Base-by-base conservation (phyloP, 352 stramenopile genomes). In the Globisporangium acanthophoron region DNA sequence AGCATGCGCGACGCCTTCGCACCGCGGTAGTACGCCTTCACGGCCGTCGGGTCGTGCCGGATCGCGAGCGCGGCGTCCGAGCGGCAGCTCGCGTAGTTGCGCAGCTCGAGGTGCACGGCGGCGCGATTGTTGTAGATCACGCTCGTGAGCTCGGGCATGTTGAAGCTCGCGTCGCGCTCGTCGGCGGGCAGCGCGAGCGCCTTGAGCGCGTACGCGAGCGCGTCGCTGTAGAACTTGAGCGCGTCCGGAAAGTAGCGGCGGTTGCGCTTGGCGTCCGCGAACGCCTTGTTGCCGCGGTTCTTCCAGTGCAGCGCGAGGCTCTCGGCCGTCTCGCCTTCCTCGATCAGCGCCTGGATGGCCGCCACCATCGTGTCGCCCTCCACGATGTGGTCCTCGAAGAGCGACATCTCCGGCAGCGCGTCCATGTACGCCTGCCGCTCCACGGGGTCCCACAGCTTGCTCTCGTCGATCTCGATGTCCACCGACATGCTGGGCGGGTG, bases 211-310 rank as follows among this genome's bases (percentile, higher is more conserved):
- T 90, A 93, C 33, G 66, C 76, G 21, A 95, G 65, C 29, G 76
- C 85, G 52, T 92, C 80, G 21, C 58, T 84, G 59, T 96, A 96
- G 64, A 88, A 91, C 64, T 90, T 71, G 40, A 93, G 66, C 15
- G 86, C 84, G 54, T 87, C 84, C 58, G 73, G 50, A 57, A 85
- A 94, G 71, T 96, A 92, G 29, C 66, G 66, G 52, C 70, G 64
- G 58, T 89, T 85, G 43, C 73, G 78, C 61, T 93, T 93, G 46
- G 66, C 86, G 64, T 89, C 75, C 29, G 71, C 58, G 61, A 94
- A 92, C 69, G 89, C 84, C 61, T 92, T 80, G 62, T 96, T 96
- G 66, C 86, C 86, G 68, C 92, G 85, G 59, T 91, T 92, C 65
- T 96, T 96, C 82, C 77, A 96, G 59, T 92, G 79, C 33, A 92